Conservation (phyloP, 345 rosid genomes). For the Citrus sinensis region DVS_A1.0 CM039163.1:37125501-37126000, state of each 20-base stretch:
- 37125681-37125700: neutral
- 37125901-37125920: neutral
- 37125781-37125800: neutral
- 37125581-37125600: neutral
- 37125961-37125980: neutral
- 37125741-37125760: neutral
- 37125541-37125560: fast-evolving
- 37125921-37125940: neutral
- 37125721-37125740: neutral
- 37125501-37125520: too few relatives aligned
- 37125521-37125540: too few relatives aligned
- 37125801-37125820: neutral
- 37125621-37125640: neutral
- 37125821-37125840: neutral
- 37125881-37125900: neutral
- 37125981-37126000: neutral
- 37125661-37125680: neutral
- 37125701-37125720: neutral
- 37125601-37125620: neutral
- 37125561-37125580: fast-evolving
- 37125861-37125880: neutral
- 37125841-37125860: neutral
- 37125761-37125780: neutral
- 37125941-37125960: neutral
- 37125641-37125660: neutral